Conservation (phyloP, 176 grass and related monocot species). For the Metroxylon sagu region DNA sequence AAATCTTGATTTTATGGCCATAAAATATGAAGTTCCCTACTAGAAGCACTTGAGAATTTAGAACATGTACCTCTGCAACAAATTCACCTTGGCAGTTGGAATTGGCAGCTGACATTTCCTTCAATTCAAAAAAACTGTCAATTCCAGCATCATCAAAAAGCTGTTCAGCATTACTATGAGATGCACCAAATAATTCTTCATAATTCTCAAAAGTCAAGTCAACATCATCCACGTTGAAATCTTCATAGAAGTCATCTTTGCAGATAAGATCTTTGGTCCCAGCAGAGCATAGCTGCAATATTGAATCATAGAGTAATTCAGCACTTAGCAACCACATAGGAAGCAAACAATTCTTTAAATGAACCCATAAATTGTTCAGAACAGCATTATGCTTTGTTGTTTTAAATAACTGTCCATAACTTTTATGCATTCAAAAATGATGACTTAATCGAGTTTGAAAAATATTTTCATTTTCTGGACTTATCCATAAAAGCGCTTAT, state of each 20-base stretch:
- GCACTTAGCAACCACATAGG: too few relatives aligned
- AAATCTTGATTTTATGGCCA: too few relatives aligned
- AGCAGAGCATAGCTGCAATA: constrained; percentile 40
- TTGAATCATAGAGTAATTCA: background rate
- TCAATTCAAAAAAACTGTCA: constrained; percentile 70
- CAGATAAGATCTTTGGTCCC: constrained; percentile 44
- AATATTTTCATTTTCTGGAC: too few relatives aligned
- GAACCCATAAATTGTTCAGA: too few relatives aligned
- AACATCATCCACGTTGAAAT: constrained; percentile 72
- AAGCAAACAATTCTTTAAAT: too few relatives aligned
- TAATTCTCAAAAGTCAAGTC: constrained; percentile 85
- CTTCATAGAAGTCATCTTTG: constrained; percentile 70
- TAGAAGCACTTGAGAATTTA: too few relatives aligned
- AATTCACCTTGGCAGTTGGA: constrained; percentile 27
- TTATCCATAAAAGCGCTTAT: too few relatives aligned
- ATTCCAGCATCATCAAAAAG: constrained; percentile 97
- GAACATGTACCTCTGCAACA: constrained; percentile 38
- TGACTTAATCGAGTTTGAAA: too few relatives aligned
- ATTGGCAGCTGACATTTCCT: constrained; percentile 44
- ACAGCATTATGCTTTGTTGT: too few relatives aligned
- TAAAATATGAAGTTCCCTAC: too few relatives aligned
- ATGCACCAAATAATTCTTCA: constrained; percentile 82
- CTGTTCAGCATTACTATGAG: constrained; percentile 55
- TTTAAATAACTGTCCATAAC: too few relatives aligned
- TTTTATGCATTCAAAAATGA: too few relatives aligned